A percentile compares a stretch with the other conserved stretches of the same genome.
These are phyloP conservation scores for Colletotrichum nymphaeae DNA, from an alignment of 2,329 filamentous ascomycete genomes.

Conservation along the genomic window DNA sequence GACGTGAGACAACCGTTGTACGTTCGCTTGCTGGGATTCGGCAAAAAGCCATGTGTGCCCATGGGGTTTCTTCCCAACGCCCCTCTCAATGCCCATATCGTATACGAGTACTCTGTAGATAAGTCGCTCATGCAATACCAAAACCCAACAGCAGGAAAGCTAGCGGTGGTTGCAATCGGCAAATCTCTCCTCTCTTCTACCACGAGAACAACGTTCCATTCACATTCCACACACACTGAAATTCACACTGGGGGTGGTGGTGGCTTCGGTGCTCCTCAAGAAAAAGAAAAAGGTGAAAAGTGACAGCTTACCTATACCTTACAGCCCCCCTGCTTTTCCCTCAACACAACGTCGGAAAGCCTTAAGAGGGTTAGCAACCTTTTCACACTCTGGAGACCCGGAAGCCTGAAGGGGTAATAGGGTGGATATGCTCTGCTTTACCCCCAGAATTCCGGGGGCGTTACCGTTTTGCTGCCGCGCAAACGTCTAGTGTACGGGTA, in stretches of 20 bases:
- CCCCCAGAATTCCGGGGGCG: slow-evolving; percentile 15
- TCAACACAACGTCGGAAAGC: not conserved
- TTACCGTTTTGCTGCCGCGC: not conserved
- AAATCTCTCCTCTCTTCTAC: not conserved
- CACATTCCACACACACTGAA: slow-evolving; percentile 6
- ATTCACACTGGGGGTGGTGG: not conserved
- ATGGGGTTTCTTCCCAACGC: not conserved
- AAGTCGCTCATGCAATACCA: not conserved
- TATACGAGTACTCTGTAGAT: too few relatives aligned
- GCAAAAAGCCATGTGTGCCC: not conserved
- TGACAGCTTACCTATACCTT: slow-evolving; percentile 17
- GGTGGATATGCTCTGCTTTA: slow-evolving; percentile 12
- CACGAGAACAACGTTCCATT: slow-evolving; percentile 14
- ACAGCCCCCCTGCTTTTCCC: not conserved
- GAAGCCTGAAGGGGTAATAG: not conserved
- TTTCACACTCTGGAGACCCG: not conserved
- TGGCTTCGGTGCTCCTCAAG: not conserved
- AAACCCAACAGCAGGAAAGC: not conserved
- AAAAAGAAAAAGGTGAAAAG: slow-evolving; percentile 22
- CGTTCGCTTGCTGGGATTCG: not conserved
- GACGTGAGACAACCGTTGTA: not conserved
- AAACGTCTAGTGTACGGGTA: not conserved
- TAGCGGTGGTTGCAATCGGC: slow-evolving; percentile 7
- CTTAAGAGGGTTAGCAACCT: slow-evolving; percentile 14
- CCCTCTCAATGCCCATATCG: too few relatives aligned